Evolutionary conservation across 305 asterid species (phyloP), one percentile per base, ranked within the genome.

Genomic region (Fraxinus platypoda): DNA sequence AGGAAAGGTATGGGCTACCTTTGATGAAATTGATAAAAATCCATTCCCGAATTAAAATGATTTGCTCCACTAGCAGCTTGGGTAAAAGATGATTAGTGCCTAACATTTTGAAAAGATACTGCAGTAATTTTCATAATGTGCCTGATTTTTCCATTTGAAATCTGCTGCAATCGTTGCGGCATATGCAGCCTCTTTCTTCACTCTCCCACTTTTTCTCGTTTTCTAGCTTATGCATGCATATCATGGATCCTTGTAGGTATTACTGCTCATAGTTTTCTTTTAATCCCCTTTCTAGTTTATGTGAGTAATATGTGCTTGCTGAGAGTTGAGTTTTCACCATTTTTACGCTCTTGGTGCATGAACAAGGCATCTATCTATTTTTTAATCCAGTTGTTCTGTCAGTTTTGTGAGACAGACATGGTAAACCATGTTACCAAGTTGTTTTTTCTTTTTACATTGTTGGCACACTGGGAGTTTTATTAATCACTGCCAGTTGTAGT

Each of bases 1-100:
- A 93, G 85, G 85, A 94, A 91, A 90, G 99, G 99, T 95, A 25
- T 19, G 87, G 49, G 13, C 23, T 76, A 21, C 68, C 46, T 84
- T 80, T 52, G 73, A 5, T 62, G 71, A 62, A 19, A 62, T 62
- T 23, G 31, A 62, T 62, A 62, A 62, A 62, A 62, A 66, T 66
- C 17, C 7, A 34, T 34, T 26, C 37, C n/a, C 4, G 8, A 7
- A 57, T 17, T 57, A 57, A 57, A 6, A n/a, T 57, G 28, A 57
- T 57, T n/a, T 57, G 28, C 28, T 57, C 12, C 68, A 19, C 62
- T 17, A 57, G 28, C 25, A 19, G 68, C 28, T 57, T 6, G 28
- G 68, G 12, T n/a, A 19, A 57, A 19, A 57, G 68, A 57, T 21
- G 28, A 54, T 54, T 54, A n/a, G 19, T 54, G 25, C 23, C 25